Conservation (phyloP, 202 grass and related monocot genomes). For the Setaria italica region DNA sequence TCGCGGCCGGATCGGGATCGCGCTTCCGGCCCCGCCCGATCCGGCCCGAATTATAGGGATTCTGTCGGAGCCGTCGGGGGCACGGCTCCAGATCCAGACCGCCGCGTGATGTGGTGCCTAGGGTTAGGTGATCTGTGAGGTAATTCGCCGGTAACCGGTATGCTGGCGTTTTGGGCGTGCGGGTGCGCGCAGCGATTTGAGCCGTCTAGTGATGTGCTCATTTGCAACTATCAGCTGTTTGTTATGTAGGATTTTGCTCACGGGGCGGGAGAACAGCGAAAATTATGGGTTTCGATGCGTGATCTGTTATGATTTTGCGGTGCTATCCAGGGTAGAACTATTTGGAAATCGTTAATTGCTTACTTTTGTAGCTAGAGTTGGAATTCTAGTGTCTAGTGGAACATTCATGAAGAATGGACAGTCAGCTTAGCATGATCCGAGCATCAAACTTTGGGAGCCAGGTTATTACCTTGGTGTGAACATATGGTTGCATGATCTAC, state of each 20-base stretch:
- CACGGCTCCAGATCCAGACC: conserved; percentile 38
- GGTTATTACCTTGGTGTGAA: background rate
- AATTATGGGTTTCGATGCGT: background rate
- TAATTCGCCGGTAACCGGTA: background rate
- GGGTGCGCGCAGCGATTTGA: background rate
- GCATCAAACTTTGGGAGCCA: background rate
- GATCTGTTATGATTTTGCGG: background rate
- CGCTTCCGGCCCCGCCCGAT: conserved; percentile 33
- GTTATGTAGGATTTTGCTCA: background rate
- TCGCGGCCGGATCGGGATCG: conserved; percentile 41
- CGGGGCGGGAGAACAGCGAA: background rate
- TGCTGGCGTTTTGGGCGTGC: background rate
- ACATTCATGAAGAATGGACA: background rate
- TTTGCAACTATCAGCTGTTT: background rate
- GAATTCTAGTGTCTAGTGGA: background rate
- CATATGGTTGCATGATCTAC: background rate
- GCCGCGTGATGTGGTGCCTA: background rate
- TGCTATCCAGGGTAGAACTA: background rate
- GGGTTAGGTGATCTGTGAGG: background rate
- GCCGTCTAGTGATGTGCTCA: background rate
- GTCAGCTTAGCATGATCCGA: background rate
- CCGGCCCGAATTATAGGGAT: conserved; percentile 21
- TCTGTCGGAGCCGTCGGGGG: background rate
- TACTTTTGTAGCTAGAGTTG: background rate
- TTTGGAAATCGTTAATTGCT: background rate